Evolutionary conservation across 352 stramenopile genomes (phyloP).

Genomic region (Bremia lactucae): DNA sequence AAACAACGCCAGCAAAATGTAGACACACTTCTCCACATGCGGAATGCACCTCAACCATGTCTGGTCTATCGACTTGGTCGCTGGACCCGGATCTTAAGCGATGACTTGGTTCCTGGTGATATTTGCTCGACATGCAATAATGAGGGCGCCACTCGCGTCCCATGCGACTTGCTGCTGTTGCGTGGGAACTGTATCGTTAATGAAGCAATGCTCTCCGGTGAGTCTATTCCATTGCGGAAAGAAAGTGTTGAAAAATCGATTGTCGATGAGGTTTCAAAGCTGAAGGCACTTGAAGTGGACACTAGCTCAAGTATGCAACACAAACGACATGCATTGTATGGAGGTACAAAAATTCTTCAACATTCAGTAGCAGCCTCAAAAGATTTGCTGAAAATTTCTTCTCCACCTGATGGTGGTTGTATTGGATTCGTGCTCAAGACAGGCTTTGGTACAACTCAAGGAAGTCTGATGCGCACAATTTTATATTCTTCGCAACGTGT

Average conservation of each 20-base stretch:
- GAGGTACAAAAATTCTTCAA: conserved; percentile 85
- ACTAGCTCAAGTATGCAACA: conserved; percentile 76
- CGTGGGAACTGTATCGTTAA: conserved; percentile 94
- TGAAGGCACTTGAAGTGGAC: conserved; percentile 49
- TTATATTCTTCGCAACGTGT: conserved; percentile 95
- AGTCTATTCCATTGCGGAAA: conserved; percentile 97
- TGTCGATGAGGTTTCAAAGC: conserved; percentile 56
- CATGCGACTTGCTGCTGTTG: conserved; percentile 94
- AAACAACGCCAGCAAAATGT: conserved; percentile 93
- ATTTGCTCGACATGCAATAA: conserved; percentile 87
- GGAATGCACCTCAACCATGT: conserved; percentile 72
- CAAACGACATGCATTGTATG: conserved; percentile 88
- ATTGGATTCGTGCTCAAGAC: conserved; percentile 94
- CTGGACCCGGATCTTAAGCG: conserved; percentile 78
- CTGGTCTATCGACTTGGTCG: conserved; percentile 82
- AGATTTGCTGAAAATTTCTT: conserved; percentile 33
- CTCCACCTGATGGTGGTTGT: conserved; percentile 85
- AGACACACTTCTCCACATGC: conserved; percentile 90
- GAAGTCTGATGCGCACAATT: conserved; percentile 96
- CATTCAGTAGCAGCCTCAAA: conserved; percentile 36
- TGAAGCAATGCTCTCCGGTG: conserved; percentile 98
- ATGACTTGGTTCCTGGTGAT: conserved; percentile 87
- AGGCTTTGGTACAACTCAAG: conserved; percentile 96
- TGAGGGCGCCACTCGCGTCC: conserved; percentile 69
- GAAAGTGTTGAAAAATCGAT: conserved; percentile 74